phyloP scores from a whole-genome alignment of 805 yeast species.

The Candida loeiensis region DNA sequence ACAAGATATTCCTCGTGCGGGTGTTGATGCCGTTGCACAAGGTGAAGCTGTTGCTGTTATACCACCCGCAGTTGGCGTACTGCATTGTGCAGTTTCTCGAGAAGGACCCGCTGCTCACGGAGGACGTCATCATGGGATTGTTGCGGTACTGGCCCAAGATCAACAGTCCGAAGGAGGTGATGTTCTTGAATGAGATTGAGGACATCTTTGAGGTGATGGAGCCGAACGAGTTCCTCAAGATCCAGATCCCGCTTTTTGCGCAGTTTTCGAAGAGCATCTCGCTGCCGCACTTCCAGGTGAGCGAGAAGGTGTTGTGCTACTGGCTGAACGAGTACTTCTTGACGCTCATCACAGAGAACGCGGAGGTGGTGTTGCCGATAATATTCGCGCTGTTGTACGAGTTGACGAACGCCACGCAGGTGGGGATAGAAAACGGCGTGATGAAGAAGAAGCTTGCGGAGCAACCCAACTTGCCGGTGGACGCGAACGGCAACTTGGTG shows the following conservation, averaged over 20 bases:
- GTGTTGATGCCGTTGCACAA: constrained; percentile 91
- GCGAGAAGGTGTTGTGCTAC: constrained; percentile 88
- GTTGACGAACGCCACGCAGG: constrained; percentile 54
- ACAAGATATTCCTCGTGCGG: constrained; percentile 81
- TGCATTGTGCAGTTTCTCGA: constrained; percentile 96
- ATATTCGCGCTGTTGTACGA: constrained; percentile 88
- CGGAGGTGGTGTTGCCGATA: constrained; percentile 89
- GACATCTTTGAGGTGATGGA: constrained; percentile 96
- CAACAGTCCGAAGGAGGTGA: constrained; percentile 89
- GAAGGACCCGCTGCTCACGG: constrained; percentile 87
- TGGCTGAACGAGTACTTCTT: constrained; percentile 95
- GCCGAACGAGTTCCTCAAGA: constrained; percentile 84
- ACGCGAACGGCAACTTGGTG: constrained; percentile 42
- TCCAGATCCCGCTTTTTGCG: constrained; percentile 89
- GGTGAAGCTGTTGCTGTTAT: constrained; percentile 79
- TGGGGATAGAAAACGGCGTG: constrained; percentile 39
- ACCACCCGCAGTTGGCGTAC: constrained; percentile 96
- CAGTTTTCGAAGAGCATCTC: constrained; percentile 92
- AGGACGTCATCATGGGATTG: constrained; percentile 93
- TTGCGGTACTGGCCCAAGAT: constrained; percentile 96
- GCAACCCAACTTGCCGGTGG: constrained; percentile 36
- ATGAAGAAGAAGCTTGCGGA: constrained; percentile 37
- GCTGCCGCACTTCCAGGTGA: constrained; percentile 94
- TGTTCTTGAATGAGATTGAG: constrained; percentile 94
- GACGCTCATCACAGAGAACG: constrained; percentile 84